Evolutionary conservation across 2,329 filamentous ascomycete genomes (phyloP), one percentile per base, ranked within the genome.

Genomic region (Diaporthe amygdali): DNA sequence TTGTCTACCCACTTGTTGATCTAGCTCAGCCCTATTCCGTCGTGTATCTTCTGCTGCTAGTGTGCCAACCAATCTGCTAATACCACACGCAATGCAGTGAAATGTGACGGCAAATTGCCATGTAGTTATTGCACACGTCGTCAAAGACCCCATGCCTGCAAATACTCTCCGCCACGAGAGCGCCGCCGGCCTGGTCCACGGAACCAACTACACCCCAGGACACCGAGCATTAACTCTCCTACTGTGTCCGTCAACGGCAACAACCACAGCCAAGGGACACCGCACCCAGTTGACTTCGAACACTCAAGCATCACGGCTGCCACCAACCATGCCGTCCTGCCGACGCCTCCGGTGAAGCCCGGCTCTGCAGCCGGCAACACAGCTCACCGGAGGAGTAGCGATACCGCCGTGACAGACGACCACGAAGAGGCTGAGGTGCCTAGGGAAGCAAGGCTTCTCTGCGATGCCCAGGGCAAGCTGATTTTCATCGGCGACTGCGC

Each of bases 401-500:
- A 86, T n/a, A 54, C 64, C 14, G 47, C 39, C 52, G 59, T 49
- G 8, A 68, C 72, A 27, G 73, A 75, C 22, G 73, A 79, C 52
- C 77, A 79, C 34, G 87, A 88, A 46, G 86, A 88, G 71, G 86
- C 86, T 0, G 86, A 88, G 27, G 87, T 89, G 4, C 87, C 86
- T 2, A 81, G 86, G 1, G 87, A 89, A 71, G 87, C 87, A 3
- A 80, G 86, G 2, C 78, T 89, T 6, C 78, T 89, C 0, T 84
- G 84, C 51, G 87, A 89, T 72, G 82, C 85, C 0, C 85, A 87
- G 70, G 87, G 87, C 0, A 88, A 88, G 74, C 76, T 88, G 27
- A 85, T 87, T 37, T 89, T 89, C 75, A 86, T 89, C 30, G 87
- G 87, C 6, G 87, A 89, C 75, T 89, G 87, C 73, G 87, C 87